Conservation (phyloP, 352 stramenopile genomes). For the Phytophthora ohioensis region DNA sequence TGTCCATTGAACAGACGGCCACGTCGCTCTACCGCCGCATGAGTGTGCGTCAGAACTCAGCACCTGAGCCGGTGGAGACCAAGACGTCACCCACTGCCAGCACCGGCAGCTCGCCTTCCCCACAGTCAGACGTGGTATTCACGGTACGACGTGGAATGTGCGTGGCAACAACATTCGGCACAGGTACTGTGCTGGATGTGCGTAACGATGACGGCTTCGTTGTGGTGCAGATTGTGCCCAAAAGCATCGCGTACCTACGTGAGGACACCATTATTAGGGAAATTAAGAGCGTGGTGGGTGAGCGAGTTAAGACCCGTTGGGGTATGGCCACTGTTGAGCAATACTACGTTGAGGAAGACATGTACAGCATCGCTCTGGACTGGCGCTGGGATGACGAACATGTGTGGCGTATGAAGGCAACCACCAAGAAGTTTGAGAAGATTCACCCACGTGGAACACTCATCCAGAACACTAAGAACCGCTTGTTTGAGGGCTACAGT, state of each 20-base stretch:
- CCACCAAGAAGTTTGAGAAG: constrained; percentile 92
- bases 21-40: constrained; percentile 63
- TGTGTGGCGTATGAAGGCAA: constrained; percentile 90
- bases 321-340: constrained; percentile 85
- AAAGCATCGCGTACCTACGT: constrained; percentile 73
- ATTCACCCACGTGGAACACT: constrained; percentile 64
- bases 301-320: constrained; percentile 87
- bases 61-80: constrained; percentile 31
- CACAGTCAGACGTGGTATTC: constrained; percentile 43
- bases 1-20: constrained; percentile 65
- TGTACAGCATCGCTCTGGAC: constrained; percentile 90
- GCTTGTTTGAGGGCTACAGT: constrained; percentile 81
- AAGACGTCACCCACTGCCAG: constrained; percentile 45
- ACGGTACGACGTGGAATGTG: constrained; percentile 71
- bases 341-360: constrained; percentile 90
- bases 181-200: constrained; percentile 76
- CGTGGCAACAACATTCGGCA: constrained; percentile 82
- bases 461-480: constrained; percentile 86
- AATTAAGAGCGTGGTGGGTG: constrained; percentile 86
- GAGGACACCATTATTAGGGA: constrained; percentile 78
- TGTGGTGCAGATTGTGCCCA: constrained; percentile 79
- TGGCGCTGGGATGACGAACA: constrained; percentile 91
- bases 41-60: constrained; percentile 58
- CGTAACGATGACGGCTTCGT: constrained; percentile 77
- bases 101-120: constrained; percentile 29